Conservation (phyloP, 441 rosid species). For the Daphne laureola region DNA sequence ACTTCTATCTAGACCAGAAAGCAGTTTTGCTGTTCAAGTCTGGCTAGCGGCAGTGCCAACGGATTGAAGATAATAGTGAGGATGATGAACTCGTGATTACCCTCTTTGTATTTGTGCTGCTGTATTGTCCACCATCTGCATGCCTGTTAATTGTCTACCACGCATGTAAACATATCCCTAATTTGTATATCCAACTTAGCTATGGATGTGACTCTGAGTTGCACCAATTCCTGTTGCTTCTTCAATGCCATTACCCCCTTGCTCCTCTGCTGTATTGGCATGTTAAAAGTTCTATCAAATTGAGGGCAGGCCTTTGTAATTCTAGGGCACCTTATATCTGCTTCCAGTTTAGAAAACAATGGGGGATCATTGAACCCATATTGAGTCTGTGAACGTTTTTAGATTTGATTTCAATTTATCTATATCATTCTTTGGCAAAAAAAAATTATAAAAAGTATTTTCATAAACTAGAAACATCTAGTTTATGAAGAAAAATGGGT, state of each 20-base stretch:
- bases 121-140: conserved; percentile 18
- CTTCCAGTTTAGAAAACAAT: too few species aligned
- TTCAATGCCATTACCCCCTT: neutral
- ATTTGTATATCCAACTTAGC: conserved; percentile 28
- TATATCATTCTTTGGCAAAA: too few species aligned
- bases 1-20: conserved; percentile 92
- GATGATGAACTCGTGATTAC: conserved; percentile 8
- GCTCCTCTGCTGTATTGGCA: too few species aligned
- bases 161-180: conserved; percentile 13
- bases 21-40: conserved; percentile 97
- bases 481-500: too few species aligned
- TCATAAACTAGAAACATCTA: too few species aligned
- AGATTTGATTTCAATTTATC: too few species aligned
- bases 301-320: too few species aligned
- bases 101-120: conserved; percentile 23
- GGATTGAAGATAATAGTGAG: conserved; percentile 5
- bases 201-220: conserved; percentile 9
- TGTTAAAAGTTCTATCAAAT: too few species aligned
- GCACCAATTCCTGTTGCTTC: neutral
- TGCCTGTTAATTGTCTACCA: conserved; percentile 20
- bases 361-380: too few species aligned
- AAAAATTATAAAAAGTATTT: too few species aligned
- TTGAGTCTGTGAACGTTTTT: too few species aligned
- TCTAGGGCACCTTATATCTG: too few species aligned
- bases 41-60: conserved; percentile 33